Evolutionary conservation across 768 basidiomycete species (phyloP).

Genomic region (Udeniomyces megalosporus): DNA sequence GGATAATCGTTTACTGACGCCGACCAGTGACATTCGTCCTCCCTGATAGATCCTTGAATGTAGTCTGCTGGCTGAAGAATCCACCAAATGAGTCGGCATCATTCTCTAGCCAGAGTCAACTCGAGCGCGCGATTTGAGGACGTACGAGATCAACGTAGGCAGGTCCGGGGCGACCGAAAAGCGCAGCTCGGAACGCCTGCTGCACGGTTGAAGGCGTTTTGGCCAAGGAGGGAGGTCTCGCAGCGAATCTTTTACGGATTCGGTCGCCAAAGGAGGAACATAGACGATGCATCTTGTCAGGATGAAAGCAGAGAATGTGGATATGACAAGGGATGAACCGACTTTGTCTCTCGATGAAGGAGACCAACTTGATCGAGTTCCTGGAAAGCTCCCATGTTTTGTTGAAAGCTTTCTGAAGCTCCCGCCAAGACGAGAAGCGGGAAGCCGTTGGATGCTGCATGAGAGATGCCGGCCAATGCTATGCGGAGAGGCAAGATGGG

Average conservation of each 20-base stretch:
- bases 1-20: background rate
- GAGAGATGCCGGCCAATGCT: constrained; percentile 18
- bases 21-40: background rate
- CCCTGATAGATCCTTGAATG: constrained; percentile 11
- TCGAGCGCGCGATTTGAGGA: background rate
- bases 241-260: constrained; percentile 14
- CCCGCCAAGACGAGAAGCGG: constrained; percentile 19
- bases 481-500: background rate
- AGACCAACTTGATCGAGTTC: constrained; percentile 19
- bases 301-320: background rate
- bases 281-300: no score
- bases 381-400: constrained; percentile 19
- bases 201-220: constrained; percentile 15
- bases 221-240: constrained; percentile 13
- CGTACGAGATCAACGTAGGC: constrained; percentile 19
- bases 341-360: constrained; percentile 11
- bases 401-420: constrained; percentile 17
- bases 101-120: background rate
- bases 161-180: constrained; percentile 18
- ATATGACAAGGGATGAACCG: background rate
- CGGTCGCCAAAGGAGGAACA: no score
- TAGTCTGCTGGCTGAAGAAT: constrained; percentile 17
- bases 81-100: background rate
- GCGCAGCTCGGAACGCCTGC: constrained; percentile 15
- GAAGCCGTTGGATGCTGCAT: constrained; percentile 17